Evolutionary conservation across 129 eudicot species (phyloP), one percentile per base, ranked within the genome.

Genomic region (Saposhnikovia divaricata): DNA sequence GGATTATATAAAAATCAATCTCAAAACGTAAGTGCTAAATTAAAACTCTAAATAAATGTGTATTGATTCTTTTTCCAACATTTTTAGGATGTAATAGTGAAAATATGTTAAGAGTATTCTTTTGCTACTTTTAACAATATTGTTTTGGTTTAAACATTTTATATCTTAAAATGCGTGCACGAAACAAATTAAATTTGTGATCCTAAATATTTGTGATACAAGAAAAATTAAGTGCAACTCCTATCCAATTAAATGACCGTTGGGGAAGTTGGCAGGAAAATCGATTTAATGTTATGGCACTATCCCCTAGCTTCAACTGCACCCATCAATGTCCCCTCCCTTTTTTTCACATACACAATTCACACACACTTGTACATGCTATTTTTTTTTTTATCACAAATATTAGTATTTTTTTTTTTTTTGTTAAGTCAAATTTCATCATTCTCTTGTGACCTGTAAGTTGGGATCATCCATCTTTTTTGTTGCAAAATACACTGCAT

Each of bases 171-270:
- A 55, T 19, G 11, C 63, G 63, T 55, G 66, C 28, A 0, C 9
- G 9, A 12, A 31, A 28, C 37, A 31, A 28, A 65, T 8, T 6
- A 57, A 65, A 11, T 10, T 27, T 21, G 39, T 27, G 0, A 68
- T 68, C 73, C 42, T 31, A 31, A 27, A 0, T 2, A 31, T 13
- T 27, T 10, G 70, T 13, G 3, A 2, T 48, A 1, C 1, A 16
- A 21, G 42, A 6, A 68, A 74, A 74, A 25, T 27, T 15, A 28
- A 72, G 71, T n/a, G 38, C 48, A 70, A 72, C 82, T 69, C 79
- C 51, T 83, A 53, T 65, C 84, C 90, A 77, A 84, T 81, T 89
- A 82, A 89, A 84, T 81, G 83, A 74, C 89, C 74, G 80, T 76
- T 78, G 81, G 80, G 81, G 78, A 57, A 81, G 88, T 76, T 85